Conservation (phyloP, 768 basidiomycete genomes). For the Psilocybe cubensis region DNA sequence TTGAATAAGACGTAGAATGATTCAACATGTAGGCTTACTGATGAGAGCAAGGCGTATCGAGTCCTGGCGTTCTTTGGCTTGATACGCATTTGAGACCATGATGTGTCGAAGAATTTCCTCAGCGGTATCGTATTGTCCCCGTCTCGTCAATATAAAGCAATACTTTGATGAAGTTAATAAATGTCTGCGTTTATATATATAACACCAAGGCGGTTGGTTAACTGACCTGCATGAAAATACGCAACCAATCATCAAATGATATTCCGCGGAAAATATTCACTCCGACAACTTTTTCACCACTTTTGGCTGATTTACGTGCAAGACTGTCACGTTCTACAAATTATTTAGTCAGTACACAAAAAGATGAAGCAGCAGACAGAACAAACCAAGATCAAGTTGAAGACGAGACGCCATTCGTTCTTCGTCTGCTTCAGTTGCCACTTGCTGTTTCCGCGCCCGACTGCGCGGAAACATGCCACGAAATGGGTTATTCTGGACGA, state of each 20-base stretch:
- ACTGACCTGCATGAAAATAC: constrained; percentile 81
- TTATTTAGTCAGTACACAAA: constrained; percentile 23
- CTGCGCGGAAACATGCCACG: constrained; percentile 69
- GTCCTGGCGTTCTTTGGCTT: constrained; percentile 61
- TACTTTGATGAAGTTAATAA: constrained; percentile 49
- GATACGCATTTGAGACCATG: constrained; percentile 73
- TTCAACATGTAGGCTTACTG: constrained; percentile 47
- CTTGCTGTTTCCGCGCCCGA: constrained; percentile 39
- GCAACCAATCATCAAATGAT: constrained; percentile 83
- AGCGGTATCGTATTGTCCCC: constrained; percentile 65
- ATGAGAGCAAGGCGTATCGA: constrained; percentile 78
- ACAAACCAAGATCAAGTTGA: constrained; percentile 72
- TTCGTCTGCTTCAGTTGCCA: constrained; percentile 59
- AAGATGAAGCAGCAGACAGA: background rate
- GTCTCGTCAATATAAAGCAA: constrained; percentile 67
- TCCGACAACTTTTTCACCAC: constrained; percentile 38
- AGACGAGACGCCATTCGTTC: constrained; percentile 77
- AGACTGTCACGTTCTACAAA: constrained; percentile 59
- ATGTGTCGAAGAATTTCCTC: constrained; percentile 81
- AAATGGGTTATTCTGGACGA: constrained; percentile 48
- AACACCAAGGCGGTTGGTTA: background rate
- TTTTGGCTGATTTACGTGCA: constrained; percentile 49
- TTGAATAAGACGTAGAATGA: background rate
- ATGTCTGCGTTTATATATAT: background rate
- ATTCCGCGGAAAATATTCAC: constrained; percentile 81